Evolutionary conservation across 257 asterid genomes (phyloP), one percentile per base, ranked within the genome.

Genomic region (Penstemon eatonii): DNA sequence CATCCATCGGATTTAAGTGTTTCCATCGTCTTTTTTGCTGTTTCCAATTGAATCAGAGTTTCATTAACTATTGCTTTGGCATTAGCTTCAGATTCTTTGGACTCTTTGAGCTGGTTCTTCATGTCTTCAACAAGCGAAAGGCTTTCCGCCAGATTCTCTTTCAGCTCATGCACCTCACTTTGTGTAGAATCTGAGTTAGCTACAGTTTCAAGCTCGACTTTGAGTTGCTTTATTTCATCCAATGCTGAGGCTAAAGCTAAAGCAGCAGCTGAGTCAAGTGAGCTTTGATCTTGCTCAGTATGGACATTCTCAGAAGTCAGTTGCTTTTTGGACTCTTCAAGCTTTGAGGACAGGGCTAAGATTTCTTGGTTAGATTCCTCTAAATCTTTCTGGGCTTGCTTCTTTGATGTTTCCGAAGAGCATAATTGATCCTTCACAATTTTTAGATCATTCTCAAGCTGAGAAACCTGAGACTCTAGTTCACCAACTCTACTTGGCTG

Each of bases 371-470:
- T 91, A 5, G 89, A 83, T 73, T 87, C 95, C 78, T 82, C 87
- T 1, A 88, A 87, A 56, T 87, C 95, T 76, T 81, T 74, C 72
- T 77, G 79, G 4, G 91, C 95, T 78, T 81, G 91, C 74, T 86
- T 82, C 81, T 85, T 91, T 73, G 67, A 73, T 25, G 82, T 83
- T 81, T 94, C 96, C 0, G 97, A 77, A 44, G 88, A 83, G 82
- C 81, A 71, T 33, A 94, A 75, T 51, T 84, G 89, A 70, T 86
- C 92, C 82, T 85, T 89, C 12, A 87, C 89, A 41, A 36, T 75
- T 66, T 86, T 75, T 63, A 94, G 92, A 71, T 94, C 97, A 70
- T 81, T 81, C 81, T 91, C 90, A 6, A 94, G 96, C 79, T 82
- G 86, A 68, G 84, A 81, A 56, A 94, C 74, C 81, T 86, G 91